phyloP scores from a whole-genome alignment of 768 basidiomycete genomes.

The Lactifluus pinguis region DNA sequence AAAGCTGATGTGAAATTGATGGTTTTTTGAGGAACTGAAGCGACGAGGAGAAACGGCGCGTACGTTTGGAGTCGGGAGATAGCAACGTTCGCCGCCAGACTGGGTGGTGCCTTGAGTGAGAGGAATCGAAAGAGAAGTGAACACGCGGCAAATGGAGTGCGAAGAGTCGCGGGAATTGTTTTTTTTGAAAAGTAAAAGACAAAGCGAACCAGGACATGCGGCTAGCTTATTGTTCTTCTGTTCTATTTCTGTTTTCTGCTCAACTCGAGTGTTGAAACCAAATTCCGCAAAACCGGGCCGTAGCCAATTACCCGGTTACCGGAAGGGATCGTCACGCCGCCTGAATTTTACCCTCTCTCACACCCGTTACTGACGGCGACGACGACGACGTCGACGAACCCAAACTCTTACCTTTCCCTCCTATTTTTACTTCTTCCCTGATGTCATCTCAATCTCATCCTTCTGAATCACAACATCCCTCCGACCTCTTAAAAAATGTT shows the following conservation, averaged over 20 bases:
- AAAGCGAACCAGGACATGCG: slow-evolving; percentile 13
- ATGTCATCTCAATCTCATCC: slow-evolving; percentile 13
- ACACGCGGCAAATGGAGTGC: not conserved
- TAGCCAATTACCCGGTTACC: slow-evolving; percentile 6
- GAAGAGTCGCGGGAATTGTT: slow-evolving; percentile 5
- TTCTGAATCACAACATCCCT: slow-evolving; percentile 1
- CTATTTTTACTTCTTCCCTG: not conserved
- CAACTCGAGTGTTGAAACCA: not conserved
- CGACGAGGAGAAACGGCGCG: not conserved
- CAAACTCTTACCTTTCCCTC: not conserved
- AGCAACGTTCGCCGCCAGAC: not conserved
- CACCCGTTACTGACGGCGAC: not conserved
- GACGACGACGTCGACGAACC: not conserved
- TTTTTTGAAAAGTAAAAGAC: slow-evolving; percentile 8
- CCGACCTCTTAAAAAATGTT: slow-evolving; percentile 19
- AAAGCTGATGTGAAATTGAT: slow-evolving; percentile 14
- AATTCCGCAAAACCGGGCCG: not conserved
- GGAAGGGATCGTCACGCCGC: slow-evolving; percentile 12
- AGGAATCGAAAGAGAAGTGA: not conserved
- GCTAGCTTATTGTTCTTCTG: slow-evolving; percentile 11
- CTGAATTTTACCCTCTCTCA: not conserved
- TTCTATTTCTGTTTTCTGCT: no score
- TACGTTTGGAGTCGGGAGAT: slow-evolving; percentile 5
- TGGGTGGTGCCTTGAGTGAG: not conserved
- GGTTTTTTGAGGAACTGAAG: not conserved